phyloP scores from a whole-genome alignment of 495 filamentous ascomycete genomes.

The Daldinia concentrica region DNA sequence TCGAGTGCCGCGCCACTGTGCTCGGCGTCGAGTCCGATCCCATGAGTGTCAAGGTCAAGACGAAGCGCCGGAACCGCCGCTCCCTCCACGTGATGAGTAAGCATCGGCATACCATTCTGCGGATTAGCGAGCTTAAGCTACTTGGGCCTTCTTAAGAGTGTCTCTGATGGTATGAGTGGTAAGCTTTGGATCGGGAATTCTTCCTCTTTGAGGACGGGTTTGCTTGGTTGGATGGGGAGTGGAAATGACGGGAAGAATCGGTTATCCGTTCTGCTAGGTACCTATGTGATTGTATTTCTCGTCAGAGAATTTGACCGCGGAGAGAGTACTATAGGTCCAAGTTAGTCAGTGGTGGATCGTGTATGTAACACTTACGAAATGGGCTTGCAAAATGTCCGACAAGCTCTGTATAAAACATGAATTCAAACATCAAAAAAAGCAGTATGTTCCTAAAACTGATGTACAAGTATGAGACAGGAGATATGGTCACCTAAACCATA shows the following conservation, averaged over 20 bases:
- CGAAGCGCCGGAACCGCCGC: conserved; percentile 83
- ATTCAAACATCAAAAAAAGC: background rate
- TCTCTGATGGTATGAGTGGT: background rate
- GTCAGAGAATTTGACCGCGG: background rate
- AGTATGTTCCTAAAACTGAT: background rate
- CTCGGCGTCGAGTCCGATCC: conserved; percentile 89
- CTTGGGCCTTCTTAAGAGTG: conserved; percentile 54
- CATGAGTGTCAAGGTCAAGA: conserved; percentile 88
- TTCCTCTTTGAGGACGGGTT: background rate
- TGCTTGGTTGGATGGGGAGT: background rate
- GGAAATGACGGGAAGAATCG: background rate
- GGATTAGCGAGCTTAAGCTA: conserved; percentile 82
- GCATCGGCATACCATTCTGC: conserved; percentile 85
- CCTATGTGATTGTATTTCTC: background rate
- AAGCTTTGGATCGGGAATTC: background rate
- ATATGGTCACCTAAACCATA: background rate
- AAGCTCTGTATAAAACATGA: conserved; percentile 5
- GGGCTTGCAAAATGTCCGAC: background rate
- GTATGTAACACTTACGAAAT: background rate
- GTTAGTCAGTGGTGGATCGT: background rate
- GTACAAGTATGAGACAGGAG: background rate
- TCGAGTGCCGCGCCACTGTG: conserved; percentile 86
- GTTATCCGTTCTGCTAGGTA: background rate
- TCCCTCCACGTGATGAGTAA: conserved; percentile 81
- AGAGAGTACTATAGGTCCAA: background rate